These are phyloP conservation scores for Termitomyces sp. DNA, from an alignment of 768 basidiomycete species.

Conservation along the genomic window DNA sequence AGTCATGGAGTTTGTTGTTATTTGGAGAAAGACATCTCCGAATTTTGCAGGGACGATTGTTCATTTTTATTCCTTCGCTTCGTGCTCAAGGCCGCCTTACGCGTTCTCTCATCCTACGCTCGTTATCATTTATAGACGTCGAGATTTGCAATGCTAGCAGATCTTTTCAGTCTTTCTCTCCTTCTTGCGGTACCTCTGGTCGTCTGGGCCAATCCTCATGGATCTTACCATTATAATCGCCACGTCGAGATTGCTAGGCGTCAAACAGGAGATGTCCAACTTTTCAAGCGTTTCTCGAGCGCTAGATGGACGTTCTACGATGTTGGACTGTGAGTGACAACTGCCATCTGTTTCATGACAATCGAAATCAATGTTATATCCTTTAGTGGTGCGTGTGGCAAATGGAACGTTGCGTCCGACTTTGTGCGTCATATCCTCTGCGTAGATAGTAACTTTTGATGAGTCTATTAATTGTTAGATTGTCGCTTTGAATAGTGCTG, in stretches of 20 bases:
- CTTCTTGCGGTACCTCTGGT: slow-evolving; percentile 24
- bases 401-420: slow-evolving; percentile 19
- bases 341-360: background rate
- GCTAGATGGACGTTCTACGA: slow-evolving; percentile 27
- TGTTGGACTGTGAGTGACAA: slow-evolving; percentile 22
- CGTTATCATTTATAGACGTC: slow-evolving; percentile 7
- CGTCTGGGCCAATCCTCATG: slow-evolving; percentile 26
- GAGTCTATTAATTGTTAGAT: slow-evolving; percentile 16
- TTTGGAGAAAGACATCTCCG: slow-evolving; percentile 4
- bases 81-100: slow-evolving; percentile 3
- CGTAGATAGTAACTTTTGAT: background rate
- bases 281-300: slow-evolving; percentile 18
- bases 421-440: slow-evolving; percentile 17
- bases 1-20: slow-evolving; percentile 7
- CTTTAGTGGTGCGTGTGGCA: slow-evolving; percentile 26
- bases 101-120: slow-evolving; percentile 11
- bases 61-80: background rate
- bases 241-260: slow-evolving; percentile 22
- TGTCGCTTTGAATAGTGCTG: slow-evolving; percentile 27
- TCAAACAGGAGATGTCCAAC: slow-evolving; percentile 16
- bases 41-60: background rate
- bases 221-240: slow-evolving; percentile 13
- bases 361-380: background rate
- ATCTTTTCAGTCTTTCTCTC: slow-evolving; percentile 12
- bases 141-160: slow-evolving; percentile 13